Conservation (phyloP, 2,329 filamentous ascomycete species). For the Bipolaris zeicola region DNA sequence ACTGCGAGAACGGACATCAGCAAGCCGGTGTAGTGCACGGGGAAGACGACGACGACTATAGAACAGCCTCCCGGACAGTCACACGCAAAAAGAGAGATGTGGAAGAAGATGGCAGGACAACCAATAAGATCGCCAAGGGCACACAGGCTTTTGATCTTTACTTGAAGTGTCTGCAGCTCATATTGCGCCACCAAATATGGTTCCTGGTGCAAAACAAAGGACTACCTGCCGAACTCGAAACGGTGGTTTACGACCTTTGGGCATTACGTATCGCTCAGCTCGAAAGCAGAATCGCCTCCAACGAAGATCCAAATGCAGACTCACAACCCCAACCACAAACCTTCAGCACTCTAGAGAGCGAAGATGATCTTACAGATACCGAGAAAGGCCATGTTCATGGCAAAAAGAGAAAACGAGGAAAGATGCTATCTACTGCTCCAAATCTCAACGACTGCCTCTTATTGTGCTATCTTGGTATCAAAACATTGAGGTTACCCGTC, state of each 20-base stretch:
- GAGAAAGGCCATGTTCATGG: slow-evolving; percentile 24
- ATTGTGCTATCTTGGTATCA: slow-evolving; percentile 77
- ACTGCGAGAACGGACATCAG: slow-evolving; percentile 80
- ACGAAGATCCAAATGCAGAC: slow-evolving; percentile 36
- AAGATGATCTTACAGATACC: slow-evolving; percentile 48
- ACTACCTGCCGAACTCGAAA: slow-evolving; percentile 76
- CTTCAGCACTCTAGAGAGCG: slow-evolving; percentile 63
- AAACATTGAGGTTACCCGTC: slow-evolving; percentile 78
- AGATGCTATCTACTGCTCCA: slow-evolving; percentile 62
- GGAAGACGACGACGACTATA: slow-evolving; percentile 69
- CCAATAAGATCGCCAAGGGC: slow-evolving; percentile 63
- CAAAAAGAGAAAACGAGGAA: slow-evolving; percentile 44
- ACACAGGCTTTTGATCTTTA: slow-evolving; percentile 76
- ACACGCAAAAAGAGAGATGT: slow-evolving; percentile 60
- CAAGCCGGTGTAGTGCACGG: slow-evolving; percentile 45
- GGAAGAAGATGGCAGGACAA: slow-evolving; percentile 53
- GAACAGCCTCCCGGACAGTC: slow-evolving; percentile 63
- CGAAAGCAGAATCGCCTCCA: slow-evolving; percentile 49
- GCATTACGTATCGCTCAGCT: slow-evolving; percentile 70
- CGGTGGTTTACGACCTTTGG: slow-evolving; percentile 84
- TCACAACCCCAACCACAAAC: slow-evolving; percentile 57
- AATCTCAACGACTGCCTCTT: slow-evolving; percentile 75
- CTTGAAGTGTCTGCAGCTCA: slow-evolving; percentile 80
- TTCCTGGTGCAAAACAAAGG: slow-evolving; percentile 72
- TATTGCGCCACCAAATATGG: slow-evolving; percentile 79